Conservation (phyloP, 1,284 basidiomycete species). For the Vanrija humicola region DNA sequence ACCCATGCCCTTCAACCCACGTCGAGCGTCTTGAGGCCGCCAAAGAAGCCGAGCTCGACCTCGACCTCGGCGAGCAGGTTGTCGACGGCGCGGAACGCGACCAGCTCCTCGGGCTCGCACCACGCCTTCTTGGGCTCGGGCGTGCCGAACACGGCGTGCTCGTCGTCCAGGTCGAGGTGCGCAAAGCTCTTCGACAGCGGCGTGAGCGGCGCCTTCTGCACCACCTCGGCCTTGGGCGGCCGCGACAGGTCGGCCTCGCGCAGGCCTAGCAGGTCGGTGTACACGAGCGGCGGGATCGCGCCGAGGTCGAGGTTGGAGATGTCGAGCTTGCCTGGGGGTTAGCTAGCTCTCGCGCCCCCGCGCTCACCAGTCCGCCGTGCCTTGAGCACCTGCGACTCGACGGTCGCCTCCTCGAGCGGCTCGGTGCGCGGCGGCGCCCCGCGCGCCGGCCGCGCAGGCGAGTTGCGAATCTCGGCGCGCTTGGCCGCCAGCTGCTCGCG, state of each 20-base stretch:
- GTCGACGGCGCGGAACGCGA: conserved; percentile 28
- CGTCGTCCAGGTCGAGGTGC: conserved; percentile 8
- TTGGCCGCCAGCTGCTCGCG: conserved; percentile 41
- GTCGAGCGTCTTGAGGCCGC: conserved; percentile 41
- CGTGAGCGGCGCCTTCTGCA: background rate
- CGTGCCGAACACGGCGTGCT: conserved; percentile 20
- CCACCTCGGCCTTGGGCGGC: conserved; percentile 6
- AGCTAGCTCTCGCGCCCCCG: background rate
- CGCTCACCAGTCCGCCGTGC: conserved; percentile 37
- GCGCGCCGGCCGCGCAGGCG: conserved; percentile 9
- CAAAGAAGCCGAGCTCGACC: conserved; percentile 45
- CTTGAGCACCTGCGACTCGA: conserved; percentile 29
- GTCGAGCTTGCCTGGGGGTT: conserved; percentile 40
- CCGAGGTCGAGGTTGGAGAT: conserved; percentile 31
- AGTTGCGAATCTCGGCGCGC: conserved; percentile 27
- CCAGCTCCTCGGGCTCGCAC: conserved; percentile 45
- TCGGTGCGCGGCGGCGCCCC: conserved; percentile 6
- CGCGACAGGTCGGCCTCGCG: conserved; percentile 26
- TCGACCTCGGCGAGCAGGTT: conserved; percentile 38
- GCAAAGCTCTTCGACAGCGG: background rate
- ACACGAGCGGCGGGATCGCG: conserved; percentile 37
- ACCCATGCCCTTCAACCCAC: conserved; percentile 25
- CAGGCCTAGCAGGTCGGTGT: conserved; percentile 40
- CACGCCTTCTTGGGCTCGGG: conserved; percentile 21
- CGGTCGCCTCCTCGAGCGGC: conserved; percentile 31